A percentile compares a stretch with the other conserved stretches of the same genome.
Conservation (phyloP, 257 asterid species). For the Cordia subcordata region DNA sequence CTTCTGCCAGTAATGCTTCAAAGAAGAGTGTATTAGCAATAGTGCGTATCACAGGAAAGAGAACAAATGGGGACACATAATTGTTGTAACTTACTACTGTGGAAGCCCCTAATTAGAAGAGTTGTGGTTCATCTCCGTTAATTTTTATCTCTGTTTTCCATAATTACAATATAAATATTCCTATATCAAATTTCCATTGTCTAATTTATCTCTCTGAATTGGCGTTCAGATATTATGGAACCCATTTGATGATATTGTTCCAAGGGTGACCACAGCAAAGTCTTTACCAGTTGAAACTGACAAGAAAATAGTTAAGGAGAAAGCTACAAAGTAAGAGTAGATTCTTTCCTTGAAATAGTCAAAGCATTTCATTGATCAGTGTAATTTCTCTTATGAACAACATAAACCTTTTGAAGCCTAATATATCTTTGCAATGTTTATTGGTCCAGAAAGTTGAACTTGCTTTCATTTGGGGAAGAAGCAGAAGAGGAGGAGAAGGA, state of each 20-base stretch:
- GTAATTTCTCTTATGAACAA: conserved; percentile 3
- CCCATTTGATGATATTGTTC: conserved; percentile 94
- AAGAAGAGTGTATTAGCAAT: not conserved
- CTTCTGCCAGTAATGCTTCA: not conserved
- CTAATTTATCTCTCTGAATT: conserved; percentile 5
- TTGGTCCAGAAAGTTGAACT: conserved; percentile 68
- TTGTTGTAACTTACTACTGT: not conserved
- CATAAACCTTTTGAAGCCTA: not conserved
- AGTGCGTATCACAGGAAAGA: not conserved
- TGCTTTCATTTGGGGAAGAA: conserved; percentile 98
- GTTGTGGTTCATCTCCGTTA: not conserved
- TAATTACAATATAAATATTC: not conserved
- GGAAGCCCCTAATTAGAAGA: not conserved
- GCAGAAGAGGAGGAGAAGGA: conserved; percentile 98
- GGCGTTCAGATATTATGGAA: conserved; percentile 75
- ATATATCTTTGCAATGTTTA: conserved; percentile 12
- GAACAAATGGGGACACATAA: not conserved
- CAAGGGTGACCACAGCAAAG: conserved; percentile 43
- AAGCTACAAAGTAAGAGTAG: conserved; percentile 63
- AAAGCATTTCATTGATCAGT: conserved; percentile 2
- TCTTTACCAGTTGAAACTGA: conserved; percentile 39
- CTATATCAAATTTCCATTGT: not conserved
- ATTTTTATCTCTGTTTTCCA: not conserved
- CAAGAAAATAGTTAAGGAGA: conserved; percentile 49
- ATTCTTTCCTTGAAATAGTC: conserved; percentile 6